Evolutionary conservation across 2,329 filamentous ascomycete genomes (phyloP), one percentile per base, ranked within the genome.

Genomic region (Dactylellina parvicollis): DNA sequence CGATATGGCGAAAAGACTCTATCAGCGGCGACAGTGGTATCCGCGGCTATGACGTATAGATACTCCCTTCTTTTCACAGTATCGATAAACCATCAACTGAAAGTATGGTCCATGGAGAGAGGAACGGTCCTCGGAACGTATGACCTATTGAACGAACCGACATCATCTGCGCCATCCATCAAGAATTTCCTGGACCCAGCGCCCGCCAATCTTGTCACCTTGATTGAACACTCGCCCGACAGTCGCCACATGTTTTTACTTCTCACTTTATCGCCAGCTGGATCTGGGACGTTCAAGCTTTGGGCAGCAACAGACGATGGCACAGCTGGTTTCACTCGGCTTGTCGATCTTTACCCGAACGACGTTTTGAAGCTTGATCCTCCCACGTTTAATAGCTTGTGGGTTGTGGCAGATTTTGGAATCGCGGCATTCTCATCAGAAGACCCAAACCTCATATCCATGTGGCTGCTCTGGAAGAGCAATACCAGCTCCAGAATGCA

Each of bases 241-340:
- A 79, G 80, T 14, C 82, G 82, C 18, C 83, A 84, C 73, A 79
- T 81, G 38, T 89, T 88, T 78, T 85, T 86, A 69, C 86, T 94
- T 59, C 88, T 92, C 36, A 94, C 92, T 7, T 96, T 92, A 80
- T 97, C 93, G 9, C 94, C 95, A 0, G 88, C 95, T 75, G 90
- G 92, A 28, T 87, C 89, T 40, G 91, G 95, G 34, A 90, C 94
- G 79, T 98, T 99, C 85, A 98, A 96, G 80, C 93, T 99, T 79
- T 99, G 93, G 92, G 75, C 82, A 76, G 76, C 81, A 75, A 84
- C 82, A 1, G 80, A 92, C 18, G 84, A 88, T 7, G 84, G 96
- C 12, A 73, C 57, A 1, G 74, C 77, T 38, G 59, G 72, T 32
- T 78, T 78, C 38, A 69, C 76, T 34, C 32, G 57, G 14, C 75